These are phyloP conservation scores for Nevesoporus exiguus DNA, from an alignment of 768 basidiomycete species.

Conservation along the genomic window DNA sequence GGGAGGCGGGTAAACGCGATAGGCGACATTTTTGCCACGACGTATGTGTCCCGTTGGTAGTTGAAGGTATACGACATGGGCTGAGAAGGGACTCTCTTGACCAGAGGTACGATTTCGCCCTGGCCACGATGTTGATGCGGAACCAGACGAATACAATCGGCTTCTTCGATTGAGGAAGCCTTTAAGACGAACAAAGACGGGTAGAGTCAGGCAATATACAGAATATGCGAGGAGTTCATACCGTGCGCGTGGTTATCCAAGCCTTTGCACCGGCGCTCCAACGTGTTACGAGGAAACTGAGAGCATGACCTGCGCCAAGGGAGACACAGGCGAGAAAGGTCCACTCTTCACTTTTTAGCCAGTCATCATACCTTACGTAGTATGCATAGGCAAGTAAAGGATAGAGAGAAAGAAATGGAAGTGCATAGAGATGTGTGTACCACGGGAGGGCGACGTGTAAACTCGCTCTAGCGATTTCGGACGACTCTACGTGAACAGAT, in stretches of 20 bases:
- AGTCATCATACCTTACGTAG: conserved; percentile 84
- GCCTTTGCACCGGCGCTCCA: conserved; percentile 84
- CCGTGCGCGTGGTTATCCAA: conserved; percentile 75
- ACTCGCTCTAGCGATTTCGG: conserved; percentile 65
- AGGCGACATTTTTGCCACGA: conserved; percentile 55
- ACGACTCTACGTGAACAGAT: conserved; percentile 53
- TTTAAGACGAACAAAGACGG: too few relatives aligned
- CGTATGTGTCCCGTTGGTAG: conserved; percentile 94
- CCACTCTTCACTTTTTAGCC: conserved; percentile 95
- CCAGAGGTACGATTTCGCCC: conserved; percentile 81
- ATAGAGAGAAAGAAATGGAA: conserved; percentile 78
- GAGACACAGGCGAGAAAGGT: conserved; percentile 89
- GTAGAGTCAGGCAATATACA: not conserved
- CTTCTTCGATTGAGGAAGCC: conserved; percentile 66
- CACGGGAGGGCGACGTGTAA: conserved; percentile 66
- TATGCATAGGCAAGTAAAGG: conserved; percentile 89
- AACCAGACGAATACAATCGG: conserved; percentile 77
- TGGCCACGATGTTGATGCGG: conserved; percentile 80
- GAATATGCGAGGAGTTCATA: conserved; percentile 26
- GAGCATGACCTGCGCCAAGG: conserved; percentile 82
- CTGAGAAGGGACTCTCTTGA: conserved; percentile 58
- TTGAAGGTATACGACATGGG: conserved; percentile 76
- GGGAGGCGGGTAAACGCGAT: conserved; percentile 74
- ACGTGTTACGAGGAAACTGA: conserved; percentile 86
- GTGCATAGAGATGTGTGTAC: conserved; percentile 67